Base-by-base conservation (phyloP, 139 green algal species). In the Raphidocelis subcapitata region DNA sequence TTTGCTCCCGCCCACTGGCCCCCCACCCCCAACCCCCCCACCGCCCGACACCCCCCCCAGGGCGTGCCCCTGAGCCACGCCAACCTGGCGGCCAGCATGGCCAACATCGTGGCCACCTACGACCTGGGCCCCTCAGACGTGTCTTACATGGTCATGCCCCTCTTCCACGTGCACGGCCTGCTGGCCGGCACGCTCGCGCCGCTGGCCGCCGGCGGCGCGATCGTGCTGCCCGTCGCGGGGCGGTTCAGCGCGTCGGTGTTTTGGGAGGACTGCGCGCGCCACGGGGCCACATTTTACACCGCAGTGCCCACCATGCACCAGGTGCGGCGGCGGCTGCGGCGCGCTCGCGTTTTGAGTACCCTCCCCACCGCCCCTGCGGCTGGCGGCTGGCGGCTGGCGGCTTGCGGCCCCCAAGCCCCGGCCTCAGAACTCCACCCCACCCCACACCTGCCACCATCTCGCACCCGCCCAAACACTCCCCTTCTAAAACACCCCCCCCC, bases 81-180 rank as follows among this genome's bases (percentile, higher is more conserved):
- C 75, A 97, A 97, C 83, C 70, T 97, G 54, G 68, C 73, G 18
- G 82, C 87, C 55, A 90, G 81, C 14, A 69, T 97, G 18, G 20
- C 24, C 14, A 97, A 94, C 82, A 94, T 97, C 70, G 59, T 61
- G 12, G 65, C 56, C 57, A 97, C 92, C 2, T 97, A 96, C 72
- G 87, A 95, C 68, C 81, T 97, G 4, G 61, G 26, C 0, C 54
- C 82, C 3, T 44, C 51, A 0, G 91, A 96, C 84, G 49, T 75
- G 32, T 90, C 84, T 1, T 77, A 92, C 61, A 72, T 93, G 35
- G 89, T 90, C 28, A 96, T 96, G 91, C 93, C 93, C 0, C 84
- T 97, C 0, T 97, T 97, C 84, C 93, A 97, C 83, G 91, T 97
- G 62, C 90, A 96, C 65, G 93, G 93, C 21, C 81, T 97, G 24